Evolutionary conservation across 345 rosid species (phyloP), one percentile per base, ranked within the genome.

Genomic region (Linum tenue): DNA sequence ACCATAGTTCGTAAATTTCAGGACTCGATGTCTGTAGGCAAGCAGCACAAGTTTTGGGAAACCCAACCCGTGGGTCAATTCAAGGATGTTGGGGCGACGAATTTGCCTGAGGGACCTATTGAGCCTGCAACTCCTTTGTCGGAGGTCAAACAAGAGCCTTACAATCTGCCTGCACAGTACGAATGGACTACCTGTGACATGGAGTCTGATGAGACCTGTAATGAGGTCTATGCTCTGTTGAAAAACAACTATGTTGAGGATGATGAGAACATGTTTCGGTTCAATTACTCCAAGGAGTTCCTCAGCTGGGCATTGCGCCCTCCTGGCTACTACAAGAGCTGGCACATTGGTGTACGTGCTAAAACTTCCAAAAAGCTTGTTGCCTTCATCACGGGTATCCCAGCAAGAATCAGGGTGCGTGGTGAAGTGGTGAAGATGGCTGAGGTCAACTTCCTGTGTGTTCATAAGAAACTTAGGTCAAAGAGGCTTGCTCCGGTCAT

Each of bases 231-330:
- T 69, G 86, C 81, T 73, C 88, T 92, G 62, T 77, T 86, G 83
- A 89, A 79, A 85, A 82, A 77, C 65, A 92, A 92, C 72, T 92
- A 92, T 59, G 98, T 87, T 2, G 96, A 89, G 76, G 98, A 90
- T 64, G 97, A 92, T 16, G 97, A 92, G 82, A 92, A 89, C 65
- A 92, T 92, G 98, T 92, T 92, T 72, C 82, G 98, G 80, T 92
- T 92, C 67, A 89, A 89, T 66, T 92, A 92, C 72, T 92, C 96
- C 14, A 89, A 87, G 87, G 98, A 87, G 82, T 92, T 92, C 71
- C 90, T 92, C 0, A 74, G 86, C 66, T 92, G 98, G 98, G 98
- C 98, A 0, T 39, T 92, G 50, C 89, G 79, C 9, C 96, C 98
- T 3, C 98, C 98, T 0, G 91, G 96, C 37, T 92, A 78, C 62